Evolutionary conservation across 179 eudicot species (phyloP).

Genomic region (Heliamphora pulchella): DNA sequence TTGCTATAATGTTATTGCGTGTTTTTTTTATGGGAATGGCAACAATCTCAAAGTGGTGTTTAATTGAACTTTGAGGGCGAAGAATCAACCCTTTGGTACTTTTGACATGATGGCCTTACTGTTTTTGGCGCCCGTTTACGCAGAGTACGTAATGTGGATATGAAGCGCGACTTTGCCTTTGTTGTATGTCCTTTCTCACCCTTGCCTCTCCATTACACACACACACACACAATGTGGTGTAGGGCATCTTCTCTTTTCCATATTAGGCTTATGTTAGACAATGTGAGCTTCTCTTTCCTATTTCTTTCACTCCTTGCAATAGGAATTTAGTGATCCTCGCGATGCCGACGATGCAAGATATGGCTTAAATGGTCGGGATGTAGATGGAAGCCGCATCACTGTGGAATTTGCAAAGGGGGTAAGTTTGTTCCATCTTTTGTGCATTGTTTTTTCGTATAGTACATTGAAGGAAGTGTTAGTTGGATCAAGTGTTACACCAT

Average conservation of each 20-base stretch:
- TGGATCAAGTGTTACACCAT: not conserved
- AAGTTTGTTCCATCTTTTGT: constrained; percentile 13
- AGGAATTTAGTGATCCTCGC: constrained; percentile 93
- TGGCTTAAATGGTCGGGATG: constrained; percentile 66
- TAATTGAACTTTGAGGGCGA: constrained; percentile 81
- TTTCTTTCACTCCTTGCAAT: constrained; percentile 16
- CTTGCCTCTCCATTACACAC: not conserved
- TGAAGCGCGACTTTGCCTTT: constrained; percentile 98
- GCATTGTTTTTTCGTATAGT: not conserved
- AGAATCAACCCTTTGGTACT: constrained; percentile 68
- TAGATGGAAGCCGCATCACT: constrained; percentile 73
- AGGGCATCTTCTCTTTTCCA: not conserved
- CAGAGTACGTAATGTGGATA: constrained; percentile 99
- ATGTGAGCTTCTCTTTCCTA: constrained; percentile 22
- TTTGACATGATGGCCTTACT: constrained; percentile 95
- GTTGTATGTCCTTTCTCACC: constrained; percentile 59
- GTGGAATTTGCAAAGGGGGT: constrained; percentile 88
- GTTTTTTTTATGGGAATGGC: constrained; percentile 75
- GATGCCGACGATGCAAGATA: constrained; percentile 98
- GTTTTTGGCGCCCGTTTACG: constrained; percentile 95
- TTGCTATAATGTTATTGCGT: constrained; percentile 65
- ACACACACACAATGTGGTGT: not conserved
- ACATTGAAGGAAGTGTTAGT: not conserved
- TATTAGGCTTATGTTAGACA: constrained; percentile 10
- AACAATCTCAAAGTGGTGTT: constrained; percentile 85